Evolutionary conservation across 2,329 filamentous ascomycete genomes (phyloP), one percentile per base, ranked within the genome.

Genomic region (Lecanicillium sp.): DNA sequence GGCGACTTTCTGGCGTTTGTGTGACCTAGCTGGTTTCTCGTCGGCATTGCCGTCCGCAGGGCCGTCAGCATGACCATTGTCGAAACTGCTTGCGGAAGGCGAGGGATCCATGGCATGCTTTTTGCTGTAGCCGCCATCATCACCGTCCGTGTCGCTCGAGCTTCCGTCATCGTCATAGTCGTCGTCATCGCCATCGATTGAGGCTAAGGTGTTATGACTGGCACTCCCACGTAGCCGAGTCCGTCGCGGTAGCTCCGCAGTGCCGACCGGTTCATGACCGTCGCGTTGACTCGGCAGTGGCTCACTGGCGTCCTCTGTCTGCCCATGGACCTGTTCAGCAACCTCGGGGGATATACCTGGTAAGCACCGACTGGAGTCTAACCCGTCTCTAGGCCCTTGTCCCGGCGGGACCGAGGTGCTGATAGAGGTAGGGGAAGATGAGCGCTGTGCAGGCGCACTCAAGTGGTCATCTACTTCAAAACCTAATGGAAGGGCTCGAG

Each of bases 1-100:
- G 35, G 35, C 35, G 35, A 38, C 35, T 21, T 38, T 38, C 35
- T 38, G 35, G 35, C 35, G 35, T 19, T 38, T 38, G 19, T 21
- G 35, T 19, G 35, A 17, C 35, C 35, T 38, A 38, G 19, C n/a
- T 9, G n/a, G 11, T 12, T 17, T 38, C 17, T 38, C 35, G 15
- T 38, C 35, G 15, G 35, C 20, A 21, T 21, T 29, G 26, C 12
- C 7, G 12, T 29, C 26, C 7, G 26, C 7, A 29, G 26, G 26
- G 26, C 26, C 26, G 26, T 29, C 26, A 7, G 12, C 26, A 29
- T 29, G 26, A 12, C 26, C 12, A 29, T 29, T 29, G 12, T 29
- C 26, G 12, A 12, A 29, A 29, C 26, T 29, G 26, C 26, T 29
- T 12, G 26, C 7, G 7, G 26, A 29, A 29, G 26, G 26, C 26